A percentile compares a stretch with the other conserved stretches of the same genome.
Conservation (phyloP, 2,329 filamentous ascomycete genomes). For the Neonectria punicea region DNA sequence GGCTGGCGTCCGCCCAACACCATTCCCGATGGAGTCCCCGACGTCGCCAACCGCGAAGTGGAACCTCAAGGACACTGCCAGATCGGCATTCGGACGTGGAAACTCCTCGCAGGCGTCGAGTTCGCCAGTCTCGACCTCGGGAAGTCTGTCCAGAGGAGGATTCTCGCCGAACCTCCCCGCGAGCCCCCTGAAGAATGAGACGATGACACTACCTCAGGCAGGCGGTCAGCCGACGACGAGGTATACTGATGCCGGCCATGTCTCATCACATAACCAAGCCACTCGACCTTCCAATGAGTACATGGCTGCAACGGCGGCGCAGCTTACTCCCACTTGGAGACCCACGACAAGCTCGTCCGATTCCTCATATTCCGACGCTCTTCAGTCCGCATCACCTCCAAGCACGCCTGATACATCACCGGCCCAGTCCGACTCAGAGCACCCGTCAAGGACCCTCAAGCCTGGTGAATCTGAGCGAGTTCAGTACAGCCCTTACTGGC, state of each 20-base stretch:
- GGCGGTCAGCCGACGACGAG: not conserved
- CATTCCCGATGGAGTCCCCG: slow-evolving; percentile 30
- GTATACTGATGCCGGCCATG: not conserved
- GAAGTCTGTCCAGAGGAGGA: slow-evolving; percentile 9
- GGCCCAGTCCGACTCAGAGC: slow-evolving; percentile 52
- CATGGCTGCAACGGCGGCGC: slow-evolving; percentile 9
- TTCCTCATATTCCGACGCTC: slow-evolving; percentile 52
- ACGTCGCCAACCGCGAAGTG: slow-evolving; percentile 41
- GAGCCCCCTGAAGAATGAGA: slow-evolving; percentile 26
- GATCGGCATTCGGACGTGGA: slow-evolving; percentile 44
- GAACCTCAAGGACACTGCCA: slow-evolving; percentile 50
- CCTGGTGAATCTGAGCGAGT: slow-evolving; percentile 24
- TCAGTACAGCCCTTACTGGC: slow-evolving; percentile 37
- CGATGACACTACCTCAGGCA: slow-evolving; percentile 9
- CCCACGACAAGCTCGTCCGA: slow-evolving; percentile 49
- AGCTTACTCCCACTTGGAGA: slow-evolving; percentile 21
- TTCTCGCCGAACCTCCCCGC: slow-evolving; percentile 5
- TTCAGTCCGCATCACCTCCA: slow-evolving; percentile 47
- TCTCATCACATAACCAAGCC: slow-evolving; percentile 11
- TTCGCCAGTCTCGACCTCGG: slow-evolving; percentile 28
- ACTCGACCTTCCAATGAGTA: slow-evolving; percentile 21
- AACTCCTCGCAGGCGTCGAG: slow-evolving; percentile 28
- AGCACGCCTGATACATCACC: slow-evolving; percentile 55
- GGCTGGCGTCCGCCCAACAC: slow-evolving; percentile 36
- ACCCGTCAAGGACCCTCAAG: slow-evolving; percentile 33